Evolutionary conservation across 2,329 filamentous ascomycete genomes (phyloP), one percentile per base, ranked within the genome.

Genomic region (Epichloe aotearoae): DNA sequence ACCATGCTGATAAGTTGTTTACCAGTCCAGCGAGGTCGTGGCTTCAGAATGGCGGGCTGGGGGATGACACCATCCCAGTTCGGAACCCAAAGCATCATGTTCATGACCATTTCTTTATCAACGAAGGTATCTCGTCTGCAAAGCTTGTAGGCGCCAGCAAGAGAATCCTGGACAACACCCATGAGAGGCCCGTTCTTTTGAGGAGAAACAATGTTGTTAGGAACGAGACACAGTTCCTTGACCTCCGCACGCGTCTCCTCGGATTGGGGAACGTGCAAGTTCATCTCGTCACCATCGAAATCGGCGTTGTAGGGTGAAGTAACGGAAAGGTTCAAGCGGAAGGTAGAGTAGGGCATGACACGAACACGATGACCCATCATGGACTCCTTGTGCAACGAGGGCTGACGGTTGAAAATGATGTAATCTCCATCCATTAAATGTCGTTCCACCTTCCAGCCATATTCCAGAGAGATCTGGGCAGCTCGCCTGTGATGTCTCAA

Each of bases 271-370:
- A 98, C 94, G 78, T 99, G 93, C 72, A 99, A 81, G 66, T 99
- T 99, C 93, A 99, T 99, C 70, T 99, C 93, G 67, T 98, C 93
- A 71, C 93, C 93, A 64, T 98, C 93, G 71, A 98, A 98, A 86
- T 98, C 93, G 61, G 93, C 93, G 72, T 99, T 99, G 76, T 99
- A 99, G 0, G 93, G 93, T 30, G 90, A 95, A 1, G 94, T 98
- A 63, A 98, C 93, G 0, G 93, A 98, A 59, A 98, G 70, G 63
- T 99, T 99, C 45, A 99, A 79, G 56, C 93, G 84, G 75, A 99
- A 99, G 1, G 93, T 99, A 5, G 93, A 98, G 68, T 95, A 98
- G 3, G 93, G 93, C 90, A 98, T 97, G 54, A 99, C 93, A 54
- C 85, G 84, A 56, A 98, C 93, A 60, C 88, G 83, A 70, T 99